Evolutionary conservation across 2,329 filamentous ascomycete genomes (phyloP).

Genomic region (Cytospora mali): DNA sequence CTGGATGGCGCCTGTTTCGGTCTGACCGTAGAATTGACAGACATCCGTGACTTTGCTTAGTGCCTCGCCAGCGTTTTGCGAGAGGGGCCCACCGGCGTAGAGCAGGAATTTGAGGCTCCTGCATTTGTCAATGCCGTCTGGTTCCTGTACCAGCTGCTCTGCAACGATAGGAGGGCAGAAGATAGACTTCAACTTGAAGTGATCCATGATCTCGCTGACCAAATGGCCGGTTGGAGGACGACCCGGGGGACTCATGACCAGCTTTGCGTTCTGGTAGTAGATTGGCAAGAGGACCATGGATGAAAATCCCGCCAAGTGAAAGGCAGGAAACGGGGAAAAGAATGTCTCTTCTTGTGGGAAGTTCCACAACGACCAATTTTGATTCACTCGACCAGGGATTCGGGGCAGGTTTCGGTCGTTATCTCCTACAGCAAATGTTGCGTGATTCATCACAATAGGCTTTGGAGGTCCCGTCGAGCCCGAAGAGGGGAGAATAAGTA

Average conservation of each 20-base stretch:
- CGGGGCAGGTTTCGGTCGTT: conserved; percentile 25
- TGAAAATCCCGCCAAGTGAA: conserved; percentile 29
- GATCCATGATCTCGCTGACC: conserved; percentile 28
- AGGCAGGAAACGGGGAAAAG: conserved; percentile 29
- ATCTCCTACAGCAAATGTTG: conserved; percentile 27
- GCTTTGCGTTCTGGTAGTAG: conserved; percentile 28
- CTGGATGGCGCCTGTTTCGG: conserved; percentile 30
- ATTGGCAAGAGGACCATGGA: conserved; percentile 29
- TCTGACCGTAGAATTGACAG: conserved; percentile 32
- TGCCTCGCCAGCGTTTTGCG: conserved; percentile 27
- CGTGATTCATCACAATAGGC: conserved; percentile 31
- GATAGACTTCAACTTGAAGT: conserved; percentile 27
- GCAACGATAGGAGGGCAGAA: conserved; percentile 30
- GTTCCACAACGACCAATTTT: conserved; percentile 29
- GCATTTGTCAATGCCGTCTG: conserved; percentile 28
- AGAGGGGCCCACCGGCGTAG: conserved; percentile 32
- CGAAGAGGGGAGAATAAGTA: conserved; percentile 30
- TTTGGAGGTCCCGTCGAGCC: conserved; percentile 31
- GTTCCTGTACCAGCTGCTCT: conserved; percentile 27
- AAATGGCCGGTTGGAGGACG: conserved; percentile 26
- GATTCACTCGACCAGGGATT: conserved; percentile 28
- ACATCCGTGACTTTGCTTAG: conserved; percentile 31
- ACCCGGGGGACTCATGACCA: conserved; percentile 21
- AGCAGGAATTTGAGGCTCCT: conserved; percentile 30
- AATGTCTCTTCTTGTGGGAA: conserved; percentile 25